Evolutionary conservation across 2,329 filamentous ascomycete genomes (phyloP).

Genomic region (Cadophora luteo-olivacea): DNA sequence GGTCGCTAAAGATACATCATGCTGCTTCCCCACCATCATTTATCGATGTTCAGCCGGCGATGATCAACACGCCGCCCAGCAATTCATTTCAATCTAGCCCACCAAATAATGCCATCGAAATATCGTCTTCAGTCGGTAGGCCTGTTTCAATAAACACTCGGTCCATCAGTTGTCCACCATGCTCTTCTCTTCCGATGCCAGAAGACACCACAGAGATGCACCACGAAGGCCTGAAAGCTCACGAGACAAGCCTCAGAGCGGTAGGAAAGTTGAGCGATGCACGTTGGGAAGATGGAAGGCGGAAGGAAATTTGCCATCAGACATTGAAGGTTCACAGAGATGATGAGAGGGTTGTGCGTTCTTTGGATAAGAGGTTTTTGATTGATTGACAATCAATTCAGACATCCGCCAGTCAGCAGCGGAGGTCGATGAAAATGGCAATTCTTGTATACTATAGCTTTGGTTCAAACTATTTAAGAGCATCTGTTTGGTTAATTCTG

Average conservation of each 20-base stretch:
- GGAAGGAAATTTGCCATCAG: not conserved
- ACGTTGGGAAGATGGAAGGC: not conserved
- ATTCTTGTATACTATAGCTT: not conserved
- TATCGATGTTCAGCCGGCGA: not conserved
- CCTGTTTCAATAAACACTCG: not conserved
- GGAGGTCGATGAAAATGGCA: not conserved
- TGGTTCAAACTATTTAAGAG: not conserved
- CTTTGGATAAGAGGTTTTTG: slow-evolving; percentile 7
- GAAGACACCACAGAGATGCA: not conserved
- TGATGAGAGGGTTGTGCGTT: not conserved
- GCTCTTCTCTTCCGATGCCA: not conserved
- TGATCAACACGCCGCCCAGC: not conserved
- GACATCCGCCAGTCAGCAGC: not conserved
- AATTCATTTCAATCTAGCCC: not conserved
- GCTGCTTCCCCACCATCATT: not conserved
- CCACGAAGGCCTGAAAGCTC: not conserved
- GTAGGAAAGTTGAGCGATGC: not conserved
- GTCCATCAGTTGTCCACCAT: not conserved
- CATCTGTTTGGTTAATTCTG: too few relatives aligned
- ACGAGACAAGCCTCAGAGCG: not conserved
- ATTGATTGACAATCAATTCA: slow-evolving; percentile 7
- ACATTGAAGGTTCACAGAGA: not conserved
- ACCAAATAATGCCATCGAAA: not conserved
- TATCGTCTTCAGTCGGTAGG: too few relatives aligned
- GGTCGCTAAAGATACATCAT: not conserved